Evolutionary conservation across 2,329 filamentous ascomycete genomes (phyloP), one percentile per base, ranked within the genome.

Genomic region (Chaetomiaceae sp.): DNA sequence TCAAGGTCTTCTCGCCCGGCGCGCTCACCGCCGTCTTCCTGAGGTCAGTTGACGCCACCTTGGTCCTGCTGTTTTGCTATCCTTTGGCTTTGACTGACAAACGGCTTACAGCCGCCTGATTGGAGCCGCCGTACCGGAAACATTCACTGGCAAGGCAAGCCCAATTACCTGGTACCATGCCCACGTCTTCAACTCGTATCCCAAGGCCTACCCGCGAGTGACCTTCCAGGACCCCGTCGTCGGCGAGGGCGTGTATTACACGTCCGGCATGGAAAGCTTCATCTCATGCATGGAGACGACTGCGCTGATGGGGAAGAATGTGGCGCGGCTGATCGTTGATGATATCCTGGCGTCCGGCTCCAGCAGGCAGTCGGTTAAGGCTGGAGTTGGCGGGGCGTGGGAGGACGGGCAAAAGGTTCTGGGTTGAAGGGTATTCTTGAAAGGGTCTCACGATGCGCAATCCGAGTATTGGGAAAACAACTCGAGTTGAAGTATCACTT

Each of bases 251-350:
- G 59, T 91, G 12, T 93, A 81, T 65, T 85, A 85, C 61, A 84
- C 81, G 0, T 81, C 79, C 10, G 81, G 79, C 2, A 94, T 97
- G 35, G 91, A 97, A 68, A 84, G 84, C 56, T 96, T 98, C 63
- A 94, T 97, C 56, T 93, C 86, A 9, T 95, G 89, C 0, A 97
- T 98, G 93, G 93, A 98, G 72, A 96, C 93, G 6, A 95, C 83
- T 63, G 86, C 88, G 1, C 66, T 97, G 56, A 93, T 93, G 81
- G 93, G 93, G 1, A 88, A 78, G 76, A 93, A 93, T 60, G 82
- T 93, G 17, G 88, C 87, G 8, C 75, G 73, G 52, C 67, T 93
- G 44, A 72, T 91, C 37, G 73, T 81, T 0, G 78, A 90, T 58
- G 77, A 78, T 42, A 79, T 74, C 64, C 59, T 63, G 53, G 64